These are phyloP conservation scores for Chlamydomonas eustigma DNA, from an alignment of 139 green algal genomes.

Conservation along the genomic window DNA sequence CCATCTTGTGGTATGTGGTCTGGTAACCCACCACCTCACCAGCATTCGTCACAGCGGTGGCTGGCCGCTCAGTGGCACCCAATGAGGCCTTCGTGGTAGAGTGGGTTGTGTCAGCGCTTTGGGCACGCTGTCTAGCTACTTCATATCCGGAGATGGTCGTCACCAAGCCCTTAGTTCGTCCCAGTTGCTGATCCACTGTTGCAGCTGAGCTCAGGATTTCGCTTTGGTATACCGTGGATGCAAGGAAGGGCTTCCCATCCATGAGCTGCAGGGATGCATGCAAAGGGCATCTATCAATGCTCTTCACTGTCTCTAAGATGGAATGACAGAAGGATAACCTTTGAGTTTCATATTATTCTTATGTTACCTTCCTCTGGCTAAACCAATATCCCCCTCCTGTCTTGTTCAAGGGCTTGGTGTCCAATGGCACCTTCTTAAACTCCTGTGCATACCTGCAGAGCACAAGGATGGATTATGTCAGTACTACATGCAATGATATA, in stretches of 20 bases:
- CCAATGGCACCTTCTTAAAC: slow-evolving; percentile 12
- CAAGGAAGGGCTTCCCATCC: slow-evolving; percentile 25
- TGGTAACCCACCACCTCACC: slow-evolving; percentile 40
- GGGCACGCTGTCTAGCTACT: slow-evolving; percentile 13
- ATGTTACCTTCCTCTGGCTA: neutral
- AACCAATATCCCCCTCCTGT: slow-evolving; percentile 47
- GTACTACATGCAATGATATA: too few relatives aligned
- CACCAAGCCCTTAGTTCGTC: slow-evolving; percentile 14
- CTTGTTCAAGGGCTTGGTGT: slow-evolving; percentile 24
- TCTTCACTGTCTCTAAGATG: too few relatives aligned
- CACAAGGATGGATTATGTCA: neutral
- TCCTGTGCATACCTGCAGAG: neutral
- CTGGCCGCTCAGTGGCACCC: slow-evolving; percentile 14
- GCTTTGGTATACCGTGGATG: slow-evolving; percentile 42
- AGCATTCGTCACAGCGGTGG: slow-evolving; percentile 14
- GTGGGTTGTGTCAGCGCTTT: neutral
- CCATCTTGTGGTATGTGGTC: slow-evolving; percentile 13
- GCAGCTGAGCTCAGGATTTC: slow-evolving; percentile 33
- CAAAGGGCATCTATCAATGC: too few relatives aligned
- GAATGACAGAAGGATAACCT: too few relatives aligned
- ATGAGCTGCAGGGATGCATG: slow-evolving; percentile 1
- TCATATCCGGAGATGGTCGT: slow-evolving; percentile 33
- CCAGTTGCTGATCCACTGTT: slow-evolving; percentile 29
- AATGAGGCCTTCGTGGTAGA: neutral
- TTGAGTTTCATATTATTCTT: neutral